Evolutionary conservation across 2,329 filamentous ascomycete species (phyloP).

Genomic region (Rhynchosporium secalis): DNA sequence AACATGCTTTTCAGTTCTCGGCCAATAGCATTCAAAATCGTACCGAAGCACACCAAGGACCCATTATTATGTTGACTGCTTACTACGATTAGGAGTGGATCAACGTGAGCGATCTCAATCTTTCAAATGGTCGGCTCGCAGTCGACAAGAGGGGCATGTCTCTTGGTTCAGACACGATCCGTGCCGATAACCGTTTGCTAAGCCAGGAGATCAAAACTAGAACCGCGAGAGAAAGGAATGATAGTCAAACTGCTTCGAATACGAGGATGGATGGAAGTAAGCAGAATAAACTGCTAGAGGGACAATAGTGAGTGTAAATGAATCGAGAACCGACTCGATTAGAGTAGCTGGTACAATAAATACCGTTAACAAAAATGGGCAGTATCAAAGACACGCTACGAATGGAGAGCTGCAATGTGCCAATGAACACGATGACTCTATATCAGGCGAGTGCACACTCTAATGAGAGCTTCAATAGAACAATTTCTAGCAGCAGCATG

Average conservation of each 20-base stretch:
- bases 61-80: not conserved
- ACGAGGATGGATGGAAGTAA: not conserved
- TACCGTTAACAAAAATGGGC: too few species aligned
- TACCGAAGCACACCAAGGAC: not conserved
- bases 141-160: not conserved
- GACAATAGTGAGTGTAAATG: too few species aligned
- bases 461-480: not conserved
- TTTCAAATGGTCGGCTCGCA: not conserved
- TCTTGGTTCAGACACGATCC: constrained; percentile 4
- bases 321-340: too few species aligned
- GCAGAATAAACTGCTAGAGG: not conserved
- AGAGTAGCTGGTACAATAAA: too few species aligned
- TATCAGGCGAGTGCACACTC: not conserved
- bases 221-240: not conserved
- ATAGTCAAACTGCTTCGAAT: not conserved
- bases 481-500: constrained; percentile 7
- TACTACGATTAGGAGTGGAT: not conserved
- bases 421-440: not conserved
- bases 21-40: too few species aligned
- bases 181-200: constrained; percentile 13
- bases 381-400: not conserved
- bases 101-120: not conserved
- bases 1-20: too few species aligned
- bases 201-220: not conserved
- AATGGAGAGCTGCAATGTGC: too few species aligned